Evolutionary conservation across 129 eudicot genomes (phyloP), one percentile per base, ranked within the genome.

Genomic region (Tagetes patula): DNA sequence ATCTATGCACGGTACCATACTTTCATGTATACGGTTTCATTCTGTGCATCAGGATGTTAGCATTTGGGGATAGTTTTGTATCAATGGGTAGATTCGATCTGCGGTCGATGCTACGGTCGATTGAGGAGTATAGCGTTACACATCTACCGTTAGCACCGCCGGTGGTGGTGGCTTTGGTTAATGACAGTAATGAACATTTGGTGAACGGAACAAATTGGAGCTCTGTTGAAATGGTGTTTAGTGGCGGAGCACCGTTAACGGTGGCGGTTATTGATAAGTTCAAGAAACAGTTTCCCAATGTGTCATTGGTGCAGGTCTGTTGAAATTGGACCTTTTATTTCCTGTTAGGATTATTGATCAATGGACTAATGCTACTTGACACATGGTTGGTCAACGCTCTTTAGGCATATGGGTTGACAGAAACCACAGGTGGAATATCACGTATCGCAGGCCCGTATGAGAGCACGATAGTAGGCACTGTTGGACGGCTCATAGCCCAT

Each of bases 391-490:
- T 77, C 30, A 59, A 59, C 4, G 20, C 1, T 42, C 31, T 5
- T 43, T 49, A 89, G 96, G 86, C 80, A 13, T 89, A 89, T 58
- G 89, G 96, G 55, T 59, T 89, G 75, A 89, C 91, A 1, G 96
- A 89, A 80, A 78, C 87, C 10, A 49, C 86, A 2, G 91, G 84
- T 10, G 96, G 76, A 34, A 59, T 84, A 6, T 37, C 81, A 53
- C 81, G 89, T 48, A 20, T 63, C 27, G 52, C 48, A 45, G 85
- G 85, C 36, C 77, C 74, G 8, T 41, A 49, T 30, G 91, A 86
- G 72, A 75, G 84, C 77, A 55, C 61, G 7, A 65, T 69, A 53
- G 52, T 14, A 27, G 89, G 89, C 40, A 54, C 84, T 2, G 83
- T 70, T 5, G 96, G 96, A 36, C 74, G 85, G 61, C 75, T 89